Conservation (phyloP, 1,139 yeast species). For the Pichia sp. region DNA sequence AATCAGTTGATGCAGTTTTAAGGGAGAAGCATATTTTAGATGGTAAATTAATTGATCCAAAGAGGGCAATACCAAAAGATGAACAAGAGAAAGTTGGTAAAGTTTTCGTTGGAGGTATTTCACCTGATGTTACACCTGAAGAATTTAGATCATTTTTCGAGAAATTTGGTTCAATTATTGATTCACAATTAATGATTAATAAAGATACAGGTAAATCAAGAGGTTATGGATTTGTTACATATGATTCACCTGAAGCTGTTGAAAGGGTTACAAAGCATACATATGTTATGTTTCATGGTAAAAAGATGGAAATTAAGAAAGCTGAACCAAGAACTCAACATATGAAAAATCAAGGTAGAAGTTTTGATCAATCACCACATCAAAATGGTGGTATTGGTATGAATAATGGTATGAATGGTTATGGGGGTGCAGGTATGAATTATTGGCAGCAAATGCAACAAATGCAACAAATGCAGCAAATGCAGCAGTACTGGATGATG, state of each 20-base stretch:
- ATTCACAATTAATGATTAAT: slow-evolving; percentile 96
- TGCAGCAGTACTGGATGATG: slow-evolving; percentile 27
- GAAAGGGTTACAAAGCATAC: slow-evolving; percentile 83
- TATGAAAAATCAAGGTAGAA: slow-evolving; percentile 27
- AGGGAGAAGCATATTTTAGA: slow-evolving; percentile 85
- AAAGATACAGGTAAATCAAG: slow-evolving; percentile 96
- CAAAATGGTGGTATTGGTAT: neutral
- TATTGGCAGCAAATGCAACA: slow-evolving; percentile 62
- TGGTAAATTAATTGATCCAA: slow-evolving; percentile 96
- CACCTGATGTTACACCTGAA: slow-evolving; percentile 88
- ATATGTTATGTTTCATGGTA: slow-evolving; percentile 78
- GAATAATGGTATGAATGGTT: slow-evolving; percentile 1
- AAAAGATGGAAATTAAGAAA: slow-evolving; percentile 89
- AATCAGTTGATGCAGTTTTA: slow-evolving; percentile 81
- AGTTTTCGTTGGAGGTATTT: slow-evolving; percentile 96
- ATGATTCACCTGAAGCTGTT: slow-evolving; percentile 92
- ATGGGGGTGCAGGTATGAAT: slow-evolving; percentile 44
- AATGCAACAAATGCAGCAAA: slow-evolving; percentile 43
- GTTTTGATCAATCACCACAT: slow-evolving; percentile 15
- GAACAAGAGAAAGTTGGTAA: slow-evolving; percentile 97
- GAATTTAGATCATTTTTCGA: slow-evolving; percentile 86
- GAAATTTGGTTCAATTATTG: slow-evolving; percentile 87
- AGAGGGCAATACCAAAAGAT: slow-evolving; percentile 95
- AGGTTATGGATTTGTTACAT: slow-evolving; percentile 97
- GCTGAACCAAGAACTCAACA: slow-evolving; percentile 90